Conservation (phyloP, 108 stramenopile species). For the Seminavis robusta region DNA sequence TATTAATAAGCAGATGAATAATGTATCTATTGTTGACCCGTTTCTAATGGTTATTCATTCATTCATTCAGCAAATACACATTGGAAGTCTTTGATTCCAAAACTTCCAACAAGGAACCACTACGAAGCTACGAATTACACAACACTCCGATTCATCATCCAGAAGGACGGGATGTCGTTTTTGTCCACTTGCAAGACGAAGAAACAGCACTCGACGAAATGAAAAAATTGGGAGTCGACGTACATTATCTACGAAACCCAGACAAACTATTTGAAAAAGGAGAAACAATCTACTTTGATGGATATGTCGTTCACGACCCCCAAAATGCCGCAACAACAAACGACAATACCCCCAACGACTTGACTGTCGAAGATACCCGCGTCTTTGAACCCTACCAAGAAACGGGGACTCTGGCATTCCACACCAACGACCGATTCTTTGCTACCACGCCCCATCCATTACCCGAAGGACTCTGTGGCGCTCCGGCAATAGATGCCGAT, state of each 20-base stretch:
- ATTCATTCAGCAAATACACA: slow-evolving; percentile 24
- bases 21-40: too few species aligned
- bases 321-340: slow-evolving; percentile 14
- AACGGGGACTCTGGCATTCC: slow-evolving; percentile 53
- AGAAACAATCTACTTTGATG: slow-evolving; percentile 70
- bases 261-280: slow-evolving; percentile 68
- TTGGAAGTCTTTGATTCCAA: slow-evolving; percentile 44
- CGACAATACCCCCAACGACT: slow-evolving; percentile 7
- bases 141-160: slow-evolving; percentile 82
- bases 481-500: slow-evolving; percentile 58
- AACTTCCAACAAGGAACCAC: slow-evolving; percentile 22
- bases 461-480: slow-evolving; percentile 84
- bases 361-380: slow-evolving; percentile 44
- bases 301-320: slow-evolving; percentile 68
- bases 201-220: slow-evolving; percentile 51
- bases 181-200: slow-evolving; percentile 79
- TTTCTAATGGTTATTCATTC: too few species aligned
- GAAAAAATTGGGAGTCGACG: slow-evolving; percentile 58
- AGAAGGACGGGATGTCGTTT: slow-evolving; percentile 63
- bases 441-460: slow-evolving; percentile 64
- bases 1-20: too few species aligned
- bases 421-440: slow-evolving; percentile 72
- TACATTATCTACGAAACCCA: slow-evolving; percentile 45
- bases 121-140: slow-evolving; percentile 76
- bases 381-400: slow-evolving; percentile 61